Evolutionary conservation across 345 rosid genomes (phyloP).

Genomic region (Populus pruinosa): DNA sequence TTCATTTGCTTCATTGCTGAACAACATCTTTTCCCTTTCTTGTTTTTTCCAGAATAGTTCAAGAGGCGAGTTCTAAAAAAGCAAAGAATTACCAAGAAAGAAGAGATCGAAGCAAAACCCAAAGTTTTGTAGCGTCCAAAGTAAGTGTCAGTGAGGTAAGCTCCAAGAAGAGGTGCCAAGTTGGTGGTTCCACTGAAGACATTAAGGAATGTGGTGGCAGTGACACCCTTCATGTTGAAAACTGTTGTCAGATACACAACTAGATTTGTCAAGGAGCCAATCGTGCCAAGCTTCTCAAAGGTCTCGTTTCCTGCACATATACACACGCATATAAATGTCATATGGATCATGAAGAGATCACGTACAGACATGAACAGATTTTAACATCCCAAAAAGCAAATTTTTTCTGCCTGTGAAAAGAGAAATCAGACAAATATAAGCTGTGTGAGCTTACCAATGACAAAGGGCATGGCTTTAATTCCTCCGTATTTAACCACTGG

Average conservation of each 20-base stretch:
- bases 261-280: slow-evolving; percentile 34
- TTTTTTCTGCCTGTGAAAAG: too few relatives aligned
- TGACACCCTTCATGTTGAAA: slow-evolving; percentile 38
- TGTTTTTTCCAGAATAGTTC: background rate
- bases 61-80: too few relatives aligned
- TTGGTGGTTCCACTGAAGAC: slow-evolving; percentile 33
- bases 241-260: slow-evolving; percentile 34
- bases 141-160: slow-evolving; percentile 34
- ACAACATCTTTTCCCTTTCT: background rate
- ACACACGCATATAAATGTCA: too few relatives aligned
- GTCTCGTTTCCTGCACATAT: slow-evolving; percentile 37
- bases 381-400: background rate
- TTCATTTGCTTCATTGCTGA: background rate
- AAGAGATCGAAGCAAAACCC: slow-evolving; percentile 31
- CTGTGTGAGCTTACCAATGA: slow-evolving; percentile 2
- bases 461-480: slow-evolving; percentile 23
- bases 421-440: too few relatives aligned
- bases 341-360: background rate
- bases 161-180: slow-evolving; percentile 38
- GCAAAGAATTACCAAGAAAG: slow-evolving; percentile 19
- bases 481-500: slow-evolving; percentile 20
- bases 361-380: too few relatives aligned
- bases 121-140: slow-evolving; percentile 34
- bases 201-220: slow-evolving; percentile 27
- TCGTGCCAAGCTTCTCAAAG: slow-evolving; percentile 41